Percentiles rank a stretch among this genome's conserved stretches.
Conservation (phyloP, 306 rosid species). For the Lupinus albus region DNA sequence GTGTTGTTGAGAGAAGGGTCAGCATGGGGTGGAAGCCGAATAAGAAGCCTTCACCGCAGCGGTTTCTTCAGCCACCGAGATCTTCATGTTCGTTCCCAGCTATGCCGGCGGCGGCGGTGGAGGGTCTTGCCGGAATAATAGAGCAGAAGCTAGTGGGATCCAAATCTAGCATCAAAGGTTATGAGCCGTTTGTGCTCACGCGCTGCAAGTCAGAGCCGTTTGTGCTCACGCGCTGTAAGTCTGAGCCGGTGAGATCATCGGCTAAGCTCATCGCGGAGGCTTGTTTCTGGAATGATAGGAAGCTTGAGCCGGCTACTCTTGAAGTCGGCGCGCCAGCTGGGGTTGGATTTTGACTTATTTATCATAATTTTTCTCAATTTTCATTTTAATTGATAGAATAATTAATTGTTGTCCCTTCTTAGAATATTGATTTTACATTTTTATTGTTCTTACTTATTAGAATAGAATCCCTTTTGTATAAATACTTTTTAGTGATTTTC, state of each 20-base stretch:
- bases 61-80: constrained; percentile 68
- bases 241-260: constrained; percentile 89
- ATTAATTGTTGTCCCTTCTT: constrained; percentile 42
- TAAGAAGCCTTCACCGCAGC: constrained; percentile 10
- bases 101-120: constrained; percentile 12
- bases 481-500: constrained; percentile 44
- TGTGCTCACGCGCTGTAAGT: too few species aligned
- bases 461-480: constrained; percentile 45
- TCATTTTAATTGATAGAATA: constrained; percentile 36
- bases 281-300: constrained; percentile 82
- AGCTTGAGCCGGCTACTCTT: constrained; percentile 71
- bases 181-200: constrained; percentile 84
- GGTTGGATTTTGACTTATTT: constrained; percentile 65
- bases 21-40: constrained; percentile 34
- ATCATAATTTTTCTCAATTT: neutral
- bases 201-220: constrained; percentile 89
- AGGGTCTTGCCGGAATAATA: constrained; percentile 44
- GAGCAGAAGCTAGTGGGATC: constrained; percentile 79
- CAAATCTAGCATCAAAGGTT: constrained; percentile 43
- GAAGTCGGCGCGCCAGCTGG: constrained; percentile 82
- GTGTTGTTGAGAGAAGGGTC: constrained; percentile 43
- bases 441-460: constrained; percentile 25
- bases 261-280: constrained; percentile 69
- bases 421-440: constrained; percentile 10
- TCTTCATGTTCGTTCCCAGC: constrained; percentile 77